phyloP scores from a whole-genome alignment of 1,284 basidiomycete genomes.

The Trichosporon ovoides region DNA sequence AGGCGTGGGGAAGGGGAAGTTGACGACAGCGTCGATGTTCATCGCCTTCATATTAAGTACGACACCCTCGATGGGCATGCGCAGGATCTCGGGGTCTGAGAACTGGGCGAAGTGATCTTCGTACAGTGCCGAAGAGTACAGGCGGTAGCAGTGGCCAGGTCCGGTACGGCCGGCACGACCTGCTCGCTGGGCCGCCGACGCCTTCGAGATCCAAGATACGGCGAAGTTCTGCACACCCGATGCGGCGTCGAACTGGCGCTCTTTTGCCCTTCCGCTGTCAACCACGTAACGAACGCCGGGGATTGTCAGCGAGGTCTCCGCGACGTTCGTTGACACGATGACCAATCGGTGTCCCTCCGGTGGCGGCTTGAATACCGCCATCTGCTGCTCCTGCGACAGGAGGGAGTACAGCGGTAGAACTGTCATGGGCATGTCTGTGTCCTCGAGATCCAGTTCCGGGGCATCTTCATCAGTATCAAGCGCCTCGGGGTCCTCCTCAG shows the following conservation, averaged over 20 bases:
- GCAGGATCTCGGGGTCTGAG: slow-evolving; percentile 83
- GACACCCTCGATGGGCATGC: slow-evolving; percentile 94
- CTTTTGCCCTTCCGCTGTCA: slow-evolving; percentile 72
- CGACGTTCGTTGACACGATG: slow-evolving; percentile 70
- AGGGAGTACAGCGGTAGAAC: slow-evolving; percentile 70
- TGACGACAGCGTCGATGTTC: slow-evolving; percentile 93
- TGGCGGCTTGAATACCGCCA: slow-evolving; percentile 64
- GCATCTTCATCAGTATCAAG: slow-evolving; percentile 50
- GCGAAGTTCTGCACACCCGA: slow-evolving; percentile 67
- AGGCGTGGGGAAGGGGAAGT: slow-evolving; percentile 97
- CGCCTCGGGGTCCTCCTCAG: slow-evolving; percentile 48
- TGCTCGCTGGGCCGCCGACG: slow-evolving; percentile 65
- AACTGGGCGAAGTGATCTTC: slow-evolving; percentile 89
- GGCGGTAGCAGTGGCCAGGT: slow-evolving; percentile 71
- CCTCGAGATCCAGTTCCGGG: slow-evolving; percentile 44
- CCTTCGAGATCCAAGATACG: slow-evolving; percentile 70
- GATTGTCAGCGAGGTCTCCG: slow-evolving; percentile 73
- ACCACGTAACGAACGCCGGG: slow-evolving; percentile 71
- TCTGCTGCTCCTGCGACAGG: slow-evolving; percentile 65
- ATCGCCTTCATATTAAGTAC: slow-evolving; percentile 99
- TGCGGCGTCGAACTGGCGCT: slow-evolving; percentile 61
- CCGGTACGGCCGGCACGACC: slow-evolving; percentile 72
- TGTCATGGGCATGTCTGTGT: slow-evolving; percentile 57
- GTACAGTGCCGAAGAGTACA: slow-evolving; percentile 70
- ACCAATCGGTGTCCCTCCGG: slow-evolving; percentile 62